Base-by-base conservation (phyloP, 1,139 yeast genomes). In the Geotrichum cucujoidarum region DNA sequence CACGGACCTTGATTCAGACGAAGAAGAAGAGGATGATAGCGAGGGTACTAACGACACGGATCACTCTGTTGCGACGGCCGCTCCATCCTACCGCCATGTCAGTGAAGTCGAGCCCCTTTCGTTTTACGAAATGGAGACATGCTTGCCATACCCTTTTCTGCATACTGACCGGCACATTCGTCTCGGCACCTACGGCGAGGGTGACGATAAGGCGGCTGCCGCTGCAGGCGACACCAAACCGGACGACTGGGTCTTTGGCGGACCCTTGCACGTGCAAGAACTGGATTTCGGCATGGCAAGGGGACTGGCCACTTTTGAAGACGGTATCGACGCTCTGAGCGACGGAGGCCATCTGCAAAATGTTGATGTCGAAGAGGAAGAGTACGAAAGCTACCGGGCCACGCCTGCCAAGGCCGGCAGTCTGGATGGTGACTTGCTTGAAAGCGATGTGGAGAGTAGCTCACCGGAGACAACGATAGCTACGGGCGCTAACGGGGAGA, bases 121-220 rank as follows among this genome's bases (percentile, higher is more conserved):
- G 0, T 77, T 77, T 53, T 77, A 80, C 34, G 89, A 82, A 60
- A 75, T 83, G 49, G 87, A 82, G 55, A 78, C 88, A 0, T 77
- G 83, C 56, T 67, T 71, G 18, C 83, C 85, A 1, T 78, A 71
- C 55, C 68, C 75, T 27, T 75, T 75, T 44, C 60, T 78, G 34
- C 73, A 77, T 54, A 73, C 71, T 44, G 73, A 72, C 47, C 58
- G 68, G 24, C 62, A 64, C 2, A 51, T 67, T 27, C 43, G 49
- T 14, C 46, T 62, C 40, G 55, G 59, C 56, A 60, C 49, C 55
- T 66, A 57, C 43, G 56, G 37, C 29, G 33, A 47, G 20, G 45
- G 42, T n/a, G 47, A 44, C 17, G 36, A 43, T 21, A 45, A 45
- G 11, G 52, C 41, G 18, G 31, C 36, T 22, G 47, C 48, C 14